Percentiles rank a stretch among this genome's conserved stretches.
phyloP scores from a whole-genome alignment of 1,284 basidiomycete species.

The Ustilago loliicola region DNA sequence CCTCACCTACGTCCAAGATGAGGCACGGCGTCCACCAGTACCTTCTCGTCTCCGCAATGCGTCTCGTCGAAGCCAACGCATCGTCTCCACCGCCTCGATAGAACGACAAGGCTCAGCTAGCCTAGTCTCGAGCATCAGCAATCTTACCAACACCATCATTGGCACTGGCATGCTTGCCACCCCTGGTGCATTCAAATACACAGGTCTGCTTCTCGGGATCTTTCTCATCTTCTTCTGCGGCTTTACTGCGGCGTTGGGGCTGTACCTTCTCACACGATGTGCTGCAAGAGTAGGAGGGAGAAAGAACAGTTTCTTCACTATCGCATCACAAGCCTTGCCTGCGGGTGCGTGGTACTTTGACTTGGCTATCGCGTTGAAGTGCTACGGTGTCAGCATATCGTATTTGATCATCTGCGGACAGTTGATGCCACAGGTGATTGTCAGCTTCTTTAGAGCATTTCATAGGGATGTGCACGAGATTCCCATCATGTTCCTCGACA shows the following conservation, averaged over 20 bases:
- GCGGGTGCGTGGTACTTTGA: constrained; percentile 87
- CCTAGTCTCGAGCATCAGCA: constrained; percentile 65
- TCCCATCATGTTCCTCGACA: constrained; percentile 74
- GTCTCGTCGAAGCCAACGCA: constrained; percentile 16
- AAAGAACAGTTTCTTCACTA: constrained; percentile 58
- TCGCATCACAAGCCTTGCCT: constrained; percentile 72
- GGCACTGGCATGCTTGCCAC: constrained; percentile 69
- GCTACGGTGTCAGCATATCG: constrained; percentile 88
- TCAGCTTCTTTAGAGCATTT: constrained; percentile 75
- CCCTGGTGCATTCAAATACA: constrained; percentile 71
- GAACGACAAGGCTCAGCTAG: constrained; percentile 40
- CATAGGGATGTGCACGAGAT: constrained; percentile 50
- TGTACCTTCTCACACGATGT: constrained; percentile 89
- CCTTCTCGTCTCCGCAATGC: constrained; percentile 9
- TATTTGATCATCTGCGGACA: constrained; percentile 72
- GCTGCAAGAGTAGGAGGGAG: constrained; percentile 78
- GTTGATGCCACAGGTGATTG: constrained; percentile 92
- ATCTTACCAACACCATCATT: constrained; percentile 70
- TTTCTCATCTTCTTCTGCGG: constrained; percentile 90
- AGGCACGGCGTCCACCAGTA: constrained; percentile 17
- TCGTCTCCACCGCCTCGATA: constrained; percentile 46
- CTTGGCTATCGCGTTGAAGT: constrained; percentile 85
- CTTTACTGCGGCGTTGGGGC: constrained; percentile 82
- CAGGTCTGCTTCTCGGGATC: constrained; percentile 77
- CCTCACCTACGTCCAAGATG: constrained; percentile 37